These are phyloP conservation scores for Cydonia oblonga DNA, from an alignment of 331 rosid species.

Conservation along the genomic window DNA sequence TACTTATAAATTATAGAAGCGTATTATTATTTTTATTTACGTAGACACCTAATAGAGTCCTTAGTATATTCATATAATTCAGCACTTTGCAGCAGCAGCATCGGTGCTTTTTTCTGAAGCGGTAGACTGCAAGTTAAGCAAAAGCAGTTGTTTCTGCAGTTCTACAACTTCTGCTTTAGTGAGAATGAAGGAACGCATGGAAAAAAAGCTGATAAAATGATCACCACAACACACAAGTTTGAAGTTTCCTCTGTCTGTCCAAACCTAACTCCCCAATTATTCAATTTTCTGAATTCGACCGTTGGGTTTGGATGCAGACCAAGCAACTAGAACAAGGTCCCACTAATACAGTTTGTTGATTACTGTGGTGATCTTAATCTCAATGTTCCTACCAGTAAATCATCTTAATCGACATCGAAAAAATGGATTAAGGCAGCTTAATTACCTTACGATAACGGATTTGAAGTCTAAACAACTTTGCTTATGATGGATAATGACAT, in stretches of 20 bases:
- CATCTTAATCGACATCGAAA: neutral
- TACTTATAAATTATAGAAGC: neutral
- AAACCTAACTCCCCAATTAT: constrained; percentile 31
- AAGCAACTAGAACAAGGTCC: constrained; percentile 26
- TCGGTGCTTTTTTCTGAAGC: neutral
- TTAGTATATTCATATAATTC: neutral
- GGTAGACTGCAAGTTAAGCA: constrained; percentile 39
- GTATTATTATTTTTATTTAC: too few species aligned
- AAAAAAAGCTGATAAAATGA: neutral
- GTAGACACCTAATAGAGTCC: neutral
- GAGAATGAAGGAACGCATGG: constrained; percentile 16
- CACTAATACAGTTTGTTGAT: neutral
- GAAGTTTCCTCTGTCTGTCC: constrained; percentile 9
- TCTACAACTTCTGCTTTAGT: constrained; percentile 16
- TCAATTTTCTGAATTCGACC: constrained; percentile 28
- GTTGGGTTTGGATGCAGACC: constrained; percentile 33
- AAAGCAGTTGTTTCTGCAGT: constrained; percentile 11
- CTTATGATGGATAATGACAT: constrained; percentile 1
- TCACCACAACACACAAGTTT: constrained; percentile 2
- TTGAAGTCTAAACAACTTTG: neutral
- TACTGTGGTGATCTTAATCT: neutral
- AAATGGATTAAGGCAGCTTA: neutral
- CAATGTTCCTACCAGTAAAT: neutral
- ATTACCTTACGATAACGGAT: neutral
- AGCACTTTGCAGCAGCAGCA: neutral